These are phyloP conservation scores for Corinectria fuckeliana DNA, from an alignment of 2,329 filamentous ascomycete genomes.

Conservation along the genomic window DNA sequence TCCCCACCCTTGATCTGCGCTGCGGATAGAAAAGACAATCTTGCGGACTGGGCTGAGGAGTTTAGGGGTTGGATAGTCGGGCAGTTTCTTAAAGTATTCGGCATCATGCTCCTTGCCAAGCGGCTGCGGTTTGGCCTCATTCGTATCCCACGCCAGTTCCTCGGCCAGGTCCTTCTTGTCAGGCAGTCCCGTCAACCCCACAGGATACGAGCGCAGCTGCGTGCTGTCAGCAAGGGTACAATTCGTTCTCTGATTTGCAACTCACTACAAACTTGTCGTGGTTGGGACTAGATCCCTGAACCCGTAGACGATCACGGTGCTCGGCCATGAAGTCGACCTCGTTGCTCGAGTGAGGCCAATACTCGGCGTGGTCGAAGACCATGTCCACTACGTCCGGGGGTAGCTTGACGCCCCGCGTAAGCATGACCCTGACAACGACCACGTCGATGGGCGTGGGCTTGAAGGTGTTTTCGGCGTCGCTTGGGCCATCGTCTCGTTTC, in stretches of 20 bases:
- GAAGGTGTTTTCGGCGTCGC: constrained; percentile 16
- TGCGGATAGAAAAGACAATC: constrained; percentile 64
- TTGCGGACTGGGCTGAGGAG: constrained; percentile 62
- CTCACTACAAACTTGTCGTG: constrained; percentile 47
- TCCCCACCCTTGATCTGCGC: constrained; percentile 66
- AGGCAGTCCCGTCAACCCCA: constrained; percentile 46
- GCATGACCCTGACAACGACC: constrained; percentile 53
- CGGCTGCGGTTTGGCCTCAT: constrained; percentile 38
- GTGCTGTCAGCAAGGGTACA: constrained; percentile 1
- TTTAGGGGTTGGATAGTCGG: constrained; percentile 47
- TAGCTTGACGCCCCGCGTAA: constrained; percentile 52
- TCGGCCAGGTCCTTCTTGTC: constrained; percentile 36
- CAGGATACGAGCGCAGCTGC: constrained; percentile 48
- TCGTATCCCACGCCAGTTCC: constrained; percentile 40
- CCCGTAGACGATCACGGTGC: constrained; percentile 28
- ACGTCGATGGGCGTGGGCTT: constrained; percentile 57
- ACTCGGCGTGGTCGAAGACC: constrained; percentile 66
- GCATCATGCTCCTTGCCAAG: constrained; percentile 37
- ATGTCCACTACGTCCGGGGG: constrained; percentile 62
- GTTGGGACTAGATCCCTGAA: constrained; percentile 30
- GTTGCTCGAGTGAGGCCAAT: constrained; percentile 61
- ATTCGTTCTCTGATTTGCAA: background rate
- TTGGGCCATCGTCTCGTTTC: background rate
- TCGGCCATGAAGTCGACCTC: constrained; percentile 38
- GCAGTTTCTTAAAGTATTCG: constrained; percentile 42